Evolutionary conservation across 176 grass and related monocot genomes (phyloP).

Genomic region (Lolium rigidum): DNA sequence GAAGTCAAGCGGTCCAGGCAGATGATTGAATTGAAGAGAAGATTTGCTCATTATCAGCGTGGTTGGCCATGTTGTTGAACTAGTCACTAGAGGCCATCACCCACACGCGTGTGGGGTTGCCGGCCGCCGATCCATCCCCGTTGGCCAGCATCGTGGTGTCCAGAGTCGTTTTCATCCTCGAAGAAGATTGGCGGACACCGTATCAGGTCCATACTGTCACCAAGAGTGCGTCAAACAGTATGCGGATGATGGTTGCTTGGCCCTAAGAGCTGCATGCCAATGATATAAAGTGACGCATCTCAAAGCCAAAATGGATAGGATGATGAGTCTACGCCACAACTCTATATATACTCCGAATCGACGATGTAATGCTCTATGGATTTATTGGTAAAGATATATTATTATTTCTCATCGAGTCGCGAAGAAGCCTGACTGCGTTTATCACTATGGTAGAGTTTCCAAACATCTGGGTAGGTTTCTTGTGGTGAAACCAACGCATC

Average conservation of each 20-base stretch:
- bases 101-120: neutral
- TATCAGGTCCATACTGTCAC: slow-evolving; percentile 7
- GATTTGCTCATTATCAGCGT: neutral
- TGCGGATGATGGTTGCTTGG: neutral
- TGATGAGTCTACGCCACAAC: neutral
- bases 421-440: no score
- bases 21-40: neutral
- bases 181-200: neutral
- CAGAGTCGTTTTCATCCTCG: neutral
- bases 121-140: neutral
- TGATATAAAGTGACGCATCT: neutral
- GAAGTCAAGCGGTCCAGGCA: neutral
- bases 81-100: neutral
- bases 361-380: neutral
- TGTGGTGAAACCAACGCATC: no score
- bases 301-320: neutral
- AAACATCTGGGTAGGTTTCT: no score
- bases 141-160: neutral
- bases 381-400: neutral
- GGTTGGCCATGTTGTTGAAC: neutral
- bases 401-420: no score
- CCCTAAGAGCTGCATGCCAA: neutral
- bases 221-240: neutral
- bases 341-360: neutral
- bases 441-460: no score